Conservation (phyloP, 2,329 filamentous ascomycete genomes). For the Stagonosporopsis chrysanthemi region DNA sequence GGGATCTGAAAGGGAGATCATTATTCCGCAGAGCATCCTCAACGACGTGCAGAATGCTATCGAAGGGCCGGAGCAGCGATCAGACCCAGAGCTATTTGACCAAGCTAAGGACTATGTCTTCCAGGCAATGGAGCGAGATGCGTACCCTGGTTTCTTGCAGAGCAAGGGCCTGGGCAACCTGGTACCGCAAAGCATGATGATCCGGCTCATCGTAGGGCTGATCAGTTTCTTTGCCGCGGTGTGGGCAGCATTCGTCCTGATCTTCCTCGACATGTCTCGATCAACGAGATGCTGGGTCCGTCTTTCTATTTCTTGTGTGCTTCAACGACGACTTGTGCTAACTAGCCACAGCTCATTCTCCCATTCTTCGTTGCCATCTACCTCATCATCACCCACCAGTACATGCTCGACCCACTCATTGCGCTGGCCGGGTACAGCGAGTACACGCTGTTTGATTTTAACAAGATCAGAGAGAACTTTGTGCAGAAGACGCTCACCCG, state of each 20-base stretch:
- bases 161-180: slow-evolving; percentile 96
- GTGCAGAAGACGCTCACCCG: slow-evolving; percentile 85
- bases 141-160: slow-evolving; percentile 95
- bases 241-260: slow-evolving; percentile 92
- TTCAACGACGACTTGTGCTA: slow-evolving; percentile 1
- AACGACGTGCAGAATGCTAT: slow-evolving; percentile 86
- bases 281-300: slow-evolving; percentile 83
- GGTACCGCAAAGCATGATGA: slow-evolving; percentile 86
- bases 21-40: slow-evolving; percentile 86
- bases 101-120: slow-evolving; percentile 99
- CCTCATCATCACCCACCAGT: slow-evolving; percentile 77
- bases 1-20: slow-evolving; percentile 95
- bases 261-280: slow-evolving; percentile 83
- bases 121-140: slow-evolving; percentile 98
- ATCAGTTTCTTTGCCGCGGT: slow-evolving; percentile 88
- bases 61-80: slow-evolving; percentile 81
- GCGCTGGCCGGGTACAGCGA: slow-evolving; percentile 91
- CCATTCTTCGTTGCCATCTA: slow-evolving; percentile 94
- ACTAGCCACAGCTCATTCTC: slow-evolving; percentile 70
- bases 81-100: slow-evolving; percentile 97
- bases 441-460: slow-evolving; percentile 94
- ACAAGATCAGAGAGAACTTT: slow-evolving; percentile 86
- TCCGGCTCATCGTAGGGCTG: slow-evolving; percentile 84
- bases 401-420: slow-evolving; percentile 90
- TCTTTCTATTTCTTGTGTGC: slow-evolving; percentile 23